These are phyloP conservation scores for Aspergillus luchuensis DNA, from an alignment of 2,329 filamentous ascomycete genomes.

Conservation along the genomic window DNA sequence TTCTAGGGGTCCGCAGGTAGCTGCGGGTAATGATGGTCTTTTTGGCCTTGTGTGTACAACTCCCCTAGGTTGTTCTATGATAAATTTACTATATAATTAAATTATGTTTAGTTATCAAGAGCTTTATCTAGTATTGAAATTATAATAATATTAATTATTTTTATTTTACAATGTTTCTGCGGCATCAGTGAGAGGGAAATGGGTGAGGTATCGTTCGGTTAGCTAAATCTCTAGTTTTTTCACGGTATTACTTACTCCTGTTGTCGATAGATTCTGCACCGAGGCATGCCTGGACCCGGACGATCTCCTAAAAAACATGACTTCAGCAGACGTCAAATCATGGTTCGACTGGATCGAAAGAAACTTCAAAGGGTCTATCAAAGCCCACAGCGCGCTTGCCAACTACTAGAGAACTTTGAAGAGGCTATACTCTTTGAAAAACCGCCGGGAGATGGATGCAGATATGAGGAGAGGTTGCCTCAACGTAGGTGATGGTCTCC, in stretches of 20 bases:
- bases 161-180: slow-evolving; percentile 19
- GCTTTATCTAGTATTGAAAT: too few species aligned
- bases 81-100: too few species aligned
- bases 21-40: too few species aligned
- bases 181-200: slow-evolving; percentile 20
- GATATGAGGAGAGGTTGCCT: slow-evolving; percentile 12
- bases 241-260: not conserved
- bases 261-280: slow-evolving; percentile 17
- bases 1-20: too few species aligned
- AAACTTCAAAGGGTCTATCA: slow-evolving; percentile 20
- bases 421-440: slow-evolving; percentile 22
- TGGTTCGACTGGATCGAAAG: slow-evolving; percentile 24
- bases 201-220: slow-evolving; percentile 11
- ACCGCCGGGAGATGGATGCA: slow-evolving; percentile 6
- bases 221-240: not conserved
- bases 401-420: slow-evolving; percentile 24
- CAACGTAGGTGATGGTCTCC: slow-evolving; percentile 6
- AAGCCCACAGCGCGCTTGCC: slow-evolving; percentile 15
- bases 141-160: too few species aligned
- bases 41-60: too few species aligned
- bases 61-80: not conserved
- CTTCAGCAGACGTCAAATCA: slow-evolving; percentile 18
- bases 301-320: slow-evolving; percentile 5
- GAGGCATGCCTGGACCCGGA: slow-evolving; percentile 15
- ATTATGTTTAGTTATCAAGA: too few species aligned